A percentile compares a stretch with the other conserved stretches of the same genome.
Conservation (phyloP, 148 eudicot species). For the Silene uniflora region DNA sequence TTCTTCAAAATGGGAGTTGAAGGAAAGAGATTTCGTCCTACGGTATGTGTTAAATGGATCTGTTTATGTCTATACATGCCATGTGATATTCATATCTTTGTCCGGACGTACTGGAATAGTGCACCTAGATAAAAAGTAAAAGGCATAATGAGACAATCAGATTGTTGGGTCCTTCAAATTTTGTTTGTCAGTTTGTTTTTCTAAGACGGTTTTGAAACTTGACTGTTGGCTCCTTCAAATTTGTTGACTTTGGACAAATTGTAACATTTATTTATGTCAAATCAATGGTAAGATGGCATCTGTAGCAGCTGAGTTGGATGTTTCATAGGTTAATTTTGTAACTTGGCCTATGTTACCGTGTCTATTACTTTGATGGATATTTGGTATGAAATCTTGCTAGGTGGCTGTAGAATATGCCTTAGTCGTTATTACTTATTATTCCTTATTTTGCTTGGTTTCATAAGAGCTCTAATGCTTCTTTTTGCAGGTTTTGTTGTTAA, state of each 20-base stretch:
- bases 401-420: neutral
- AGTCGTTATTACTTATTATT: neutral
- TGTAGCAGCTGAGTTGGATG: neutral
- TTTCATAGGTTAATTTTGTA: neutral
- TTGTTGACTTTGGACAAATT: neutral
- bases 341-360: neutral
- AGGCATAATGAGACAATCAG: neutral
- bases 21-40: slow-evolving; percentile 93
- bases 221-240: neutral
- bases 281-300: neutral
- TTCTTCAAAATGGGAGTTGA: slow-evolving; percentile 91
- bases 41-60: slow-evolving; percentile 40
- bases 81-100: neutral
- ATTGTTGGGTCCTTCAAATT: too few species aligned
- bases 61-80: neutral
- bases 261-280: neutral
- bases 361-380: neutral
- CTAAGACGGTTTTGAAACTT: neutral
- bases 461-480: neutral
- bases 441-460: neutral
- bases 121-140: neutral
- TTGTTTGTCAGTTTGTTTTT: neutral
- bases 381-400: neutral
- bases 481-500: slow-evolving; percentile 73
- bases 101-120: neutral